phyloP scores from a whole-genome alignment of 768 basidiomycete species.

The Rhizopogon vinicolor region DNA sequence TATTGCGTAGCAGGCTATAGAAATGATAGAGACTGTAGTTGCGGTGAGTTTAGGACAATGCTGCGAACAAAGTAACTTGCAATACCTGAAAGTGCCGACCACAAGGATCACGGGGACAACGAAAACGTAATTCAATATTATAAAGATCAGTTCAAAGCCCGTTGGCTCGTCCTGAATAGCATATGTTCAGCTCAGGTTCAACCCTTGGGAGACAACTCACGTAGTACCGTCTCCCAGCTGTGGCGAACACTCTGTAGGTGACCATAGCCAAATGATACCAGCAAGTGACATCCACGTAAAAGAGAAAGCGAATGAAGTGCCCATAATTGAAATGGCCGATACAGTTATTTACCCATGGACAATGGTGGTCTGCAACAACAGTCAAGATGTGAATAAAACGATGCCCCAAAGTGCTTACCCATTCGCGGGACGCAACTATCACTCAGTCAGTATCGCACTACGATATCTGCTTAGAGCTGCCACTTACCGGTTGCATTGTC shows the following conservation, averaged over 20 bases:
- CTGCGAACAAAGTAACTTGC: not conserved
- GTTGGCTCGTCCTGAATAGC: conserved; percentile 60
- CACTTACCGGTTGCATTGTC: conserved; percentile 74
- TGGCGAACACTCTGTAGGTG: conserved; percentile 52
- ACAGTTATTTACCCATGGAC: conserved; percentile 93
- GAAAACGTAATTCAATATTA: conserved; percentile 83
- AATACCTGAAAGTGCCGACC: conserved; percentile 88
- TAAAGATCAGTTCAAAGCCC: conserved; percentile 67
- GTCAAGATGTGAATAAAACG: not conserved
- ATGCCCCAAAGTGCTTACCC: conserved; percentile 44
- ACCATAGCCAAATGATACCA: conserved; percentile 86
- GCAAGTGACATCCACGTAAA: conserved; percentile 89
- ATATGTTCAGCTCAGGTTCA: conserved; percentile 1
- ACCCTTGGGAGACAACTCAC: conserved; percentile 30
- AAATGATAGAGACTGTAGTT: conserved; percentile 77
- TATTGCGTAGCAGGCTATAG: conserved; percentile 69
- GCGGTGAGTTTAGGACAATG: conserved; percentile 6
- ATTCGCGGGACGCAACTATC: conserved; percentile 81
- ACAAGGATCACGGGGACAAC: conserved; percentile 82
- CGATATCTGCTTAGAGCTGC: not conserved
- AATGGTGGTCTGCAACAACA: conserved; percentile 67
- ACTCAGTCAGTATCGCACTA: not conserved
- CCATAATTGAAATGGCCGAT: conserved; percentile 92
- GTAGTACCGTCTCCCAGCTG: conserved; percentile 44
- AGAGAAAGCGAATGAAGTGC: conserved; percentile 86